Percentiles rank a stretch among this genome's conserved stretches.
These are phyloP conservation scores for Linnemannia schmuckeri DNA, from an alignment of 192 early-diverging fungal genomes.

Conservation along the genomic window DNA sequence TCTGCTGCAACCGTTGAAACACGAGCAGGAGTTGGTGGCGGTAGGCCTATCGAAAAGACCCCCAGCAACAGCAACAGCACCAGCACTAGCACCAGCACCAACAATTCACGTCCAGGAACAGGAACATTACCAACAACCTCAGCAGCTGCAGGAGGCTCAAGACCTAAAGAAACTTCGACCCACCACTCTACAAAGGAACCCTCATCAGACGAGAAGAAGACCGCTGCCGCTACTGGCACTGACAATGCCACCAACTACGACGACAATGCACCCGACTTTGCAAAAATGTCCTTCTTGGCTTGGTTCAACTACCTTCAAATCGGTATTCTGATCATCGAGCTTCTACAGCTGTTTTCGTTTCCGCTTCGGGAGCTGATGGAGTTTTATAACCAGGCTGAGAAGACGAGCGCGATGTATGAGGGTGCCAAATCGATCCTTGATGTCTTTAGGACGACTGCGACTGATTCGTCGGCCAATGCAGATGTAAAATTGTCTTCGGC, in stretches of 20 bases:
- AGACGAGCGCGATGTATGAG: constrained; percentile 31
- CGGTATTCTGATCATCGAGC: constrained; percentile 77
- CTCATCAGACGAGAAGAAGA: background rate
- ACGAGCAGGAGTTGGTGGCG: background rate
- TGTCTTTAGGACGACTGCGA: constrained; percentile 5
- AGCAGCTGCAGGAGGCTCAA: no score
- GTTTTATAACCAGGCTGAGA: constrained; percentile 49
- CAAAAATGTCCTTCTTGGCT: constrained; percentile 36
- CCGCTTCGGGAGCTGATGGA: constrained; percentile 80
- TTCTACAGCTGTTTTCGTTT: constrained; percentile 84
- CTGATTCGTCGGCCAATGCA: background rate
- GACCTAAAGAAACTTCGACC: background rate
- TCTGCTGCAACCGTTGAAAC: background rate
- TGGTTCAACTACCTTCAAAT: constrained; percentile 82
- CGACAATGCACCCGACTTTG: constrained; percentile 47
- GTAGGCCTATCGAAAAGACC: background rate
- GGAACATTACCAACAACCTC: background rate
- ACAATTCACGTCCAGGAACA: background rate
- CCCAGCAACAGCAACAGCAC: background rate
- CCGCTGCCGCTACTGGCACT: no score
- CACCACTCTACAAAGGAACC: constrained; percentile 2
- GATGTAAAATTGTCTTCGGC: background rate
- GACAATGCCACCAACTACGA: background rate
- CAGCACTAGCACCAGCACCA: background rate
- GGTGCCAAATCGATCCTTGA: constrained; percentile 27